Conservation (phyloP, 2,329 filamentous ascomycete species). For the Pseudocercospora fuligena region DNA sequence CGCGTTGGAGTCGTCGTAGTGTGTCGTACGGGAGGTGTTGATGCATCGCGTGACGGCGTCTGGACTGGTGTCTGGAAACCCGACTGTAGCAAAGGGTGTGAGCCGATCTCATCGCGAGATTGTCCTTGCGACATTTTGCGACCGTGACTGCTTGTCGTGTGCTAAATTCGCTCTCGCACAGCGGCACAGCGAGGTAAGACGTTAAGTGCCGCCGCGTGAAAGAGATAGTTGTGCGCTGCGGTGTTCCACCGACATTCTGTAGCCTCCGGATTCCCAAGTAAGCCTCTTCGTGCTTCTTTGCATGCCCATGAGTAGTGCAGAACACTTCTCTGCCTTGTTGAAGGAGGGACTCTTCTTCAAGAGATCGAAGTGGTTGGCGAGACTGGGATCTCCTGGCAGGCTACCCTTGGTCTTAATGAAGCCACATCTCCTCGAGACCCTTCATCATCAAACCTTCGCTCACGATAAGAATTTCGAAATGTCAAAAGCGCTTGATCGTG, state of each 20-base stretch:
- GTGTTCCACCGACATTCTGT: background rate
- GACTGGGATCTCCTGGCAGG: constrained; percentile 2
- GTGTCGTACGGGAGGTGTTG: background rate
- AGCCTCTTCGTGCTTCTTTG: background rate
- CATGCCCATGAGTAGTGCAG: background rate
- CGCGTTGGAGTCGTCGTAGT: background rate
- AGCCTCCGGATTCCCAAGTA: background rate
- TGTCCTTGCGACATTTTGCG: background rate
- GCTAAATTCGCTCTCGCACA: background rate
- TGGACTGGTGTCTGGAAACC: background rate
- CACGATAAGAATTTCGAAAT: background rate
- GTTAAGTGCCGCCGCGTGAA: background rate
- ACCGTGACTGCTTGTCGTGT: background rate
- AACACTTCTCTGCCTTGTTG: background rate
- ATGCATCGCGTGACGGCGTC: background rate
- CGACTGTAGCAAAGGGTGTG: background rate
- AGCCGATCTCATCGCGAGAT: background rate
- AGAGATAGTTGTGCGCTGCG: background rate
- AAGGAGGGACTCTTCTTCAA: background rate
- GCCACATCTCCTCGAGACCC: constrained; percentile 3
- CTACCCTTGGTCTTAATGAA: background rate
- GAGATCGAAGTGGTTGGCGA: background rate
- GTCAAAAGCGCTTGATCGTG: background rate
- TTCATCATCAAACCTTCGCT: constrained; percentile 1
- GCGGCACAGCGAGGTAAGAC: background rate